Evolutionary conservation across 1,139 yeast species (phyloP).

Genomic region (Geotrichum aggregatum): DNA sequence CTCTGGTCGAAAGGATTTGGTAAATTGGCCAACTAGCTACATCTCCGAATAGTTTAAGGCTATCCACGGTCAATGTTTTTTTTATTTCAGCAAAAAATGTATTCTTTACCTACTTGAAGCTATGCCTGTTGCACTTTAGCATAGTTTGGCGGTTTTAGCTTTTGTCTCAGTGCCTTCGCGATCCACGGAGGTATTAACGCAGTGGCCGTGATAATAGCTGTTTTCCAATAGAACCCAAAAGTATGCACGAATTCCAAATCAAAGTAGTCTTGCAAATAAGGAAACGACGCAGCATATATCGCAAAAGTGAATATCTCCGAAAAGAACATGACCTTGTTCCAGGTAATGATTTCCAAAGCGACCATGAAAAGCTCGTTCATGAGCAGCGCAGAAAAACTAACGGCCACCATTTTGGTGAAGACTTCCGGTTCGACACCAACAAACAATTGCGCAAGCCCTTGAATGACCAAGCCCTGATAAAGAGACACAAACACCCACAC

Average conservation of each 20-base stretch:
- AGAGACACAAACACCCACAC: constrained; percentile 86
- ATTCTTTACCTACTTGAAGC: neutral
- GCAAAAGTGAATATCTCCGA: constrained; percentile 68
- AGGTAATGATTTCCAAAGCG: constrained; percentile 81
- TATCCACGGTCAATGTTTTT: no score
- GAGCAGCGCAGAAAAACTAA: constrained; percentile 75
- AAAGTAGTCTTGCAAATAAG: constrained; percentile 80
- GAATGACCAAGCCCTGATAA: constrained; percentile 79
- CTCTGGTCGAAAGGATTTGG: constrained; percentile 48
- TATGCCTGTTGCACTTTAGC: constrained; percentile 73
- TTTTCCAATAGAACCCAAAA: constrained; percentile 63
- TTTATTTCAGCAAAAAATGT: neutral
- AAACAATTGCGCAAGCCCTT: constrained; percentile 71
- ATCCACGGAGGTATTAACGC: constrained; percentile 90
- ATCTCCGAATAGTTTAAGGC: no score
- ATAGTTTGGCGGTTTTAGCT: constrained; percentile 86
- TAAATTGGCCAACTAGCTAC: neutral
- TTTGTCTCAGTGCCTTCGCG: constrained; percentile 66
- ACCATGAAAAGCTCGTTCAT: constrained; percentile 91
- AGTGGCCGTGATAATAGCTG: constrained; percentile 56
- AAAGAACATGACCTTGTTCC: constrained; percentile 76
- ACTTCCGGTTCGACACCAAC: constrained; percentile 54
- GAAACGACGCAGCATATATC: constrained; percentile 68
- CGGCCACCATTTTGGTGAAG: constrained; percentile 75
- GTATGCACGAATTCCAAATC: constrained; percentile 62